Evolutionary conservation across 192 early-diverging fungal species (phyloP).

Genomic region (Podila clonocystis): DNA sequence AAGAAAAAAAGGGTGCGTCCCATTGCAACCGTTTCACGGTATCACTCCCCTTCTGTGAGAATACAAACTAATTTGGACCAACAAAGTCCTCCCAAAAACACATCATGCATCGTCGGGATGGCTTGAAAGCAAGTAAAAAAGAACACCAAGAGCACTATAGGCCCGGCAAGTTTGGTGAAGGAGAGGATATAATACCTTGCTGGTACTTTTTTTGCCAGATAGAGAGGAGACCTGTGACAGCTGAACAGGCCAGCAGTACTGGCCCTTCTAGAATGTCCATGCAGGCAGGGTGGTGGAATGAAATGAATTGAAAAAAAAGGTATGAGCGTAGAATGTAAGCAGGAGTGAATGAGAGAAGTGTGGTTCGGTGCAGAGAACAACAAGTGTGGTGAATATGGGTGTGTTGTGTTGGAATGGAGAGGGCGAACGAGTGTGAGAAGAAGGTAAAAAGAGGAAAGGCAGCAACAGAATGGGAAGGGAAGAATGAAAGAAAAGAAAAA

Average conservation of each 20-base stretch:
- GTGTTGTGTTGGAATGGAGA: not conserved
- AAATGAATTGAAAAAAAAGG: not conserved
- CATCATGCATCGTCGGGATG: not conserved
- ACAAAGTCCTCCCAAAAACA: not conserved
- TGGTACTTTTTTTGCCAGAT: constrained; percentile 42
- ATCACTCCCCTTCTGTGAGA: not conserved
- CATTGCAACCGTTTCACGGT: constrained; percentile 2
- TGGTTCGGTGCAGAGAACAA: not conserved
- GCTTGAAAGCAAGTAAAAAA: not conserved
- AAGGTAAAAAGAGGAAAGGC: not conserved
- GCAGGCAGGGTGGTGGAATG: not conserved
- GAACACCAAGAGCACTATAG: not conserved
- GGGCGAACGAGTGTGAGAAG: not conserved
- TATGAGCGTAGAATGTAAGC: not conserved
- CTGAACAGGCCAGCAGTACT: constrained; percentile 30
- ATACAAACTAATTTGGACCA: not conserved
- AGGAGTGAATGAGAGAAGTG: not conserved
- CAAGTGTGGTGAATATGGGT: not conserved
- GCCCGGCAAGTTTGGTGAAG: not conserved
- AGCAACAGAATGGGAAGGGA: not conserved
- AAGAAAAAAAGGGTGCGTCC: not conserved
- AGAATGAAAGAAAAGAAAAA: not conserved
- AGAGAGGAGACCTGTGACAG: constrained; percentile 17
- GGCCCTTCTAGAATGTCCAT: constrained; percentile 52
- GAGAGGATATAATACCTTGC: constrained; percentile 28